Conservation (phyloP, 179 eudicot species). For the Amaranthus tricolor region DNA sequence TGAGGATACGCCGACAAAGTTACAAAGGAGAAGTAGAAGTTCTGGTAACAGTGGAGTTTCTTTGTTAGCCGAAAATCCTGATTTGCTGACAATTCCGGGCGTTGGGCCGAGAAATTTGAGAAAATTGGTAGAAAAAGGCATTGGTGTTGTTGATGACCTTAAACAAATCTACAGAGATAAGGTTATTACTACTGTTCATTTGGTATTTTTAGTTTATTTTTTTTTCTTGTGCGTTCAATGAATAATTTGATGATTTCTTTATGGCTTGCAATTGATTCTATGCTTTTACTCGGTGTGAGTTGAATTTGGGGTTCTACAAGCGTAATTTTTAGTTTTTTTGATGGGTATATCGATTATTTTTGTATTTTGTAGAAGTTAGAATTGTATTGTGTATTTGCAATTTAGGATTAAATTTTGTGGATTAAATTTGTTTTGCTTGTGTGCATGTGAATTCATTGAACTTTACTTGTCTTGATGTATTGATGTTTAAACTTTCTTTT, state of each 20-base stretch:
- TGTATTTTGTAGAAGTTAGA: not conserved
- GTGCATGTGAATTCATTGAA: not conserved
- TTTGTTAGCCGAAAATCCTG: constrained; percentile 40
- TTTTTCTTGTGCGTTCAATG: not conserved
- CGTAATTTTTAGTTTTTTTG: not conserved
- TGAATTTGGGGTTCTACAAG: too few relatives aligned
- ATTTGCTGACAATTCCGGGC: constrained; percentile 85
- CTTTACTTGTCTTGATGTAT: too few relatives aligned
- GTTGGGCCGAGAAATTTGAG: constrained; percentile 91
- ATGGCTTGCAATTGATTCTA: not conserved
- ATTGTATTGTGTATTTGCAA: not conserved
- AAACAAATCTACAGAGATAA: constrained; percentile 80
- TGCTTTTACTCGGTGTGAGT: too few relatives aligned
- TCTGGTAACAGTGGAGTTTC: constrained; percentile 14
- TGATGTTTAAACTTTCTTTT: too few relatives aligned
- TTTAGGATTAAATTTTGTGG: not conserved
- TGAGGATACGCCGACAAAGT: constrained; percentile 31
- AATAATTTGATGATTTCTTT: not conserved
- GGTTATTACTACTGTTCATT: constrained; percentile 31
- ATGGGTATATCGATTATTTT: too few relatives aligned
- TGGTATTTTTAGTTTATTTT: not conserved
- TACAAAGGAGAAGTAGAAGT: constrained; percentile 50
- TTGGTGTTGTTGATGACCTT: constrained; percentile 77
- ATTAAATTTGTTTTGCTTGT: not conserved
- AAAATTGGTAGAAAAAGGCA: constrained; percentile 85